Evolutionary conservation across 2,329 filamentous ascomycete genomes (phyloP).

Genomic region (Ophiostoma triangulosporum): DNA sequence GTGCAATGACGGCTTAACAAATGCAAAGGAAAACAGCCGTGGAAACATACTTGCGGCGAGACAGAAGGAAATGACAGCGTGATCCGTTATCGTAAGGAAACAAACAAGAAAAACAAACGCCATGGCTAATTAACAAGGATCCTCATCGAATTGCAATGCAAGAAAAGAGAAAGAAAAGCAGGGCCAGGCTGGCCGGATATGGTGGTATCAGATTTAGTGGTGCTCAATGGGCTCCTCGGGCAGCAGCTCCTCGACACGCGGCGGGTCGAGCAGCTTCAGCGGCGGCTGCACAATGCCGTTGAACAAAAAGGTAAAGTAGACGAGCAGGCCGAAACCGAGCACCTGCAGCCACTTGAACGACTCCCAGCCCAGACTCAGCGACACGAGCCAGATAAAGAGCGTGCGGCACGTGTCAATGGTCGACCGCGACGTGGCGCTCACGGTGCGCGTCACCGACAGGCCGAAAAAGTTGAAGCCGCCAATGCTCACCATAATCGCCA

Average conservation of each 20-base stretch:
- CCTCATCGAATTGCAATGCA: not conserved
- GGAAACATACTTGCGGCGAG: not conserved
- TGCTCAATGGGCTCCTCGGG: constrained; percentile 81
- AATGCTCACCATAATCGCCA: constrained; percentile 95
- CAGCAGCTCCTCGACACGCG: constrained; percentile 50
- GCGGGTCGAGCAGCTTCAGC: constrained; percentile 36
- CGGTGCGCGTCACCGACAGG: constrained; percentile 74
- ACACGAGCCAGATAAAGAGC: constrained; percentile 95
- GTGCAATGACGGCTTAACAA: not conserved
- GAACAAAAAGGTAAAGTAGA: constrained; percentile 94
- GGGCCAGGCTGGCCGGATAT: too few species aligned
- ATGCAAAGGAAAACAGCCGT: not conserved
- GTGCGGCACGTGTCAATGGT: constrained; percentile 97
- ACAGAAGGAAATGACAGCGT: too few species aligned
- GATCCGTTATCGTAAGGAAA: not conserved
- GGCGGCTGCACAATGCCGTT: constrained; percentile 87
- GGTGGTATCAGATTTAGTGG: too few species aligned
- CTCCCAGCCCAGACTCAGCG: constrained; percentile 88
- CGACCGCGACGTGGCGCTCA: constrained; percentile 84
- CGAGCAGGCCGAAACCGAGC: constrained; percentile 70
- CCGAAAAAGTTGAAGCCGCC: constrained; percentile 99
- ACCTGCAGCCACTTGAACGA: constrained; percentile 96
- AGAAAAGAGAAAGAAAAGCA: not conserved
- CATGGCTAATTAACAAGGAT: not conserved
- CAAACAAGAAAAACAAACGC: not conserved